These are phyloP conservation scores for Penicillium sp. DNA, from an alignment of 2,329 filamentous ascomycete species.

Conservation along the genomic window DNA sequence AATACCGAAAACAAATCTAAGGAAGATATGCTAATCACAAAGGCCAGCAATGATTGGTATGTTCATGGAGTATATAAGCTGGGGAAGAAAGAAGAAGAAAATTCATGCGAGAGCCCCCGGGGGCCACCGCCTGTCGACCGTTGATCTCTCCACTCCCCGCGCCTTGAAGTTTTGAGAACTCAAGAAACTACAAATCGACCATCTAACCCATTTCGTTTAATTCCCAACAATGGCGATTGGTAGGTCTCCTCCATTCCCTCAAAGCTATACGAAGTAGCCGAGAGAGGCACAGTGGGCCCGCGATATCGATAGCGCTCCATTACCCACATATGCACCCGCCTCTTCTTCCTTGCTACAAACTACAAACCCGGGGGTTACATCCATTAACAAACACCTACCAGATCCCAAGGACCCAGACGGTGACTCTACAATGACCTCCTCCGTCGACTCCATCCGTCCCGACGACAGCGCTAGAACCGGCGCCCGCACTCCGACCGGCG, in stretches of 20 bases:
- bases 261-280: background rate
- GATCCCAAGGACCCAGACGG: constrained; percentile 49
- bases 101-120: constrained; percentile 15
- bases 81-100: constrained; percentile 19
- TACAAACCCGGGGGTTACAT: background rate
- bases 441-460: constrained; percentile 37
- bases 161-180: background rate
- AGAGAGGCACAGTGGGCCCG: constrained; percentile 1
- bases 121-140: constrained; percentile 21
- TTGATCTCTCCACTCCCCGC: constrained; percentile 18
- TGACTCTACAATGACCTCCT: constrained; percentile 57
- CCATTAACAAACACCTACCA: constrained; percentile 4
- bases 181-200: background rate
- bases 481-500: constrained; percentile 44
- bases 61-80: constrained; percentile 13
- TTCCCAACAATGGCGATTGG: constrained; percentile 24
- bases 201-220: background rate
- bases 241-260: constrained; percentile 8
- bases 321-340: constrained; percentile 1
- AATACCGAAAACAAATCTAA: background rate
- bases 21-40: background rate
- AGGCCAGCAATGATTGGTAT: constrained; percentile 13
- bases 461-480: constrained; percentile 39
- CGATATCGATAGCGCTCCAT: constrained; percentile 5
- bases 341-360: background rate